These are phyloP conservation scores for Saprolegnia parasitica DNA, from an alignment of 352 stramenopile species.

Conservation along the genomic window DNA sequence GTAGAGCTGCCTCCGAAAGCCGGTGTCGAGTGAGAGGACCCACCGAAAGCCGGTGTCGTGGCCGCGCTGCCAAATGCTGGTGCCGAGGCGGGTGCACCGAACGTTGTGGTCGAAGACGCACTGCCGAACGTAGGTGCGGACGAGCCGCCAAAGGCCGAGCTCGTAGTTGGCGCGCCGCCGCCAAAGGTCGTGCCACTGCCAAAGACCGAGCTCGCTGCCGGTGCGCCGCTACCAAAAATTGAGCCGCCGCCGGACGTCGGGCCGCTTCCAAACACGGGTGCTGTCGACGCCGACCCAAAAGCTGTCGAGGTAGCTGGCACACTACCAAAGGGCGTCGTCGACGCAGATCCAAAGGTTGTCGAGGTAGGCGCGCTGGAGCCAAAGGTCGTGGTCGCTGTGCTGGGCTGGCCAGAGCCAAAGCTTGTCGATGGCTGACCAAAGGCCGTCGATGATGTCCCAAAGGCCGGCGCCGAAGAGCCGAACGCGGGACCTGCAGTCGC, in stretches of 20 bases:
- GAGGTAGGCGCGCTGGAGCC: neutral
- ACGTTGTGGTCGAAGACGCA: neutral
- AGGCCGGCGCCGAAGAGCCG: neutral
- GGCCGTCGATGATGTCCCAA: neutral
- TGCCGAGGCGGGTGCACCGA: neutral
- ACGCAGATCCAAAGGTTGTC: neutral
- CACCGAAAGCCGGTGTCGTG: neutral
- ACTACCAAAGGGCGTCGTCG: neutral
- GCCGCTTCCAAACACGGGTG: neutral
- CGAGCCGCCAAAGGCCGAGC: neutral
- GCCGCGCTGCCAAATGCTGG: neutral
- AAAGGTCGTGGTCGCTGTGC: constrained; percentile 10
- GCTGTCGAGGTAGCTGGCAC: neutral
- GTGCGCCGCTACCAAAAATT: neutral
- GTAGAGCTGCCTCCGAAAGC: neutral
- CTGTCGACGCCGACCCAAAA: neutral
- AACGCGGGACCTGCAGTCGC: too few relatives aligned
- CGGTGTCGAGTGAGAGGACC: neutral
- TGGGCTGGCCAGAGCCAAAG: neutral
- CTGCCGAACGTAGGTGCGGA: constrained; percentile 1
- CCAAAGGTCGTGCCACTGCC: constrained; percentile 9
- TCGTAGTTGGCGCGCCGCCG: neutral
- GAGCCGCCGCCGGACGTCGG: neutral
- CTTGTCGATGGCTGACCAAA: neutral
- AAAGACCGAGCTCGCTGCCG: neutral